Conservation (phyloP, 306 rosid genomes). For the Vigna mungo region DNA sequence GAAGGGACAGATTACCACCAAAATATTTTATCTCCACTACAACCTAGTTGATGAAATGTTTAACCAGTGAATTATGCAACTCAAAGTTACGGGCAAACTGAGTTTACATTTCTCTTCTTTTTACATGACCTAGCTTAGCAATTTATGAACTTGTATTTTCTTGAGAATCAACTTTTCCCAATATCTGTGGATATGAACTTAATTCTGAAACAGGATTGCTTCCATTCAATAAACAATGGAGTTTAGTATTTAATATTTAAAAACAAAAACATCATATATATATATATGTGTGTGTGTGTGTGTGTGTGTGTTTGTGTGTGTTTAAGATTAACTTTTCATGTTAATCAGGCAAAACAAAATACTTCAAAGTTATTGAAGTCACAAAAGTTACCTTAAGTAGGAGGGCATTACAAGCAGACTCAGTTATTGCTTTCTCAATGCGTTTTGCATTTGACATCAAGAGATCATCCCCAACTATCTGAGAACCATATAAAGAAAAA, state of each 20-base stretch:
- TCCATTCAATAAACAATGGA: slow-evolving; percentile 21
- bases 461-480: slow-evolving; percentile 93
- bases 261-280: background rate
- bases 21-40: too few relatives aligned
- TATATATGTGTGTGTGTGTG: too few relatives aligned
- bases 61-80: background rate
- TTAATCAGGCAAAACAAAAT: background rate
- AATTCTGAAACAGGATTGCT: slow-evolving; percentile 30
- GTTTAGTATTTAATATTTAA: slow-evolving; percentile 4
- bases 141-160: slow-evolving; percentile 24
- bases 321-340: slow-evolving; percentile 1
- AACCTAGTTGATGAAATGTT: too few relatives aligned
- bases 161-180: slow-evolving; percentile 3
- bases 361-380: slow-evolving; percentile 13
- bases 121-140: slow-evolving; percentile 24
- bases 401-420: slow-evolving; percentile 83
- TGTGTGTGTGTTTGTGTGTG: too few relatives aligned
- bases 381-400: slow-evolving; percentile 77
- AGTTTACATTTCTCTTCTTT: slow-evolving; percentile 16
- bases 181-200: slow-evolving; percentile 38
- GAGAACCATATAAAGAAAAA: slow-evolving; percentile 51
- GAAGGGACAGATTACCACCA: too few relatives aligned
- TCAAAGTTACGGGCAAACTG: slow-evolving; percentile 34
- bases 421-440: slow-evolving; percentile 77
- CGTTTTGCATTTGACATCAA: slow-evolving; percentile 87